Percentiles rank a stretch among this genome's conserved stretches.
phyloP scores from a whole-genome alignment of 2,329 filamentous ascomycete genomes.

The Huntiella bhutanensis region DNA sequence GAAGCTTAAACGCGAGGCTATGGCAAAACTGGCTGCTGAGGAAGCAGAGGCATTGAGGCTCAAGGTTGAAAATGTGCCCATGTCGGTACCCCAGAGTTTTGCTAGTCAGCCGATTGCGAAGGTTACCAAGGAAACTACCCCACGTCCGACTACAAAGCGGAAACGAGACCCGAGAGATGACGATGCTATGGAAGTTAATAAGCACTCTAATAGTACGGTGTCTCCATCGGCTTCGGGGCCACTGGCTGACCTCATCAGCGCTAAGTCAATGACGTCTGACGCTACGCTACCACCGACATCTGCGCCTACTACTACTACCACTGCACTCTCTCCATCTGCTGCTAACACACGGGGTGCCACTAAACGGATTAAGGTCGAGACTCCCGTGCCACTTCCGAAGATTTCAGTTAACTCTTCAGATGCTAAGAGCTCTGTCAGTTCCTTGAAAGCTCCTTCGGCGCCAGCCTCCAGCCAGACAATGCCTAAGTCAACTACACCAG shows the following conservation, averaged over 20 bases:
- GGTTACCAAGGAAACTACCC: neutral
- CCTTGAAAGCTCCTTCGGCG: neutral
- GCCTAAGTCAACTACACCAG: conserved; percentile 21
- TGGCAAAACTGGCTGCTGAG: conserved; percentile 41
- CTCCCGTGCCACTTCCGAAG: conserved; percentile 30
- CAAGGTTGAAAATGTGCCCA: conserved; percentile 31
- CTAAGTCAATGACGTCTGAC: too few relatives aligned
- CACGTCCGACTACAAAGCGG: conserved; percentile 3
- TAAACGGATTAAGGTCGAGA: conserved; percentile 39
- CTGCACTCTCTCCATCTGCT: too few relatives aligned
- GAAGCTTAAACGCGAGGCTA: conserved; percentile 48
- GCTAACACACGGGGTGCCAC: neutral
- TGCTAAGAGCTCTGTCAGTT: conserved; percentile 11
- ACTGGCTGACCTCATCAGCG: too few relatives aligned
- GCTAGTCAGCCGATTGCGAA: neutral
- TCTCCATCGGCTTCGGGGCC: too few relatives aligned
- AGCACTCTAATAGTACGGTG: too few relatives aligned
- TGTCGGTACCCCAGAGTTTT: conserved; percentile 15
- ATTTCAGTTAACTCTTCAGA: conserved; percentile 15
- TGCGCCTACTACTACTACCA: conserved; percentile 19
- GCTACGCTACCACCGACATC: neutral
- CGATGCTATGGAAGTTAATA: conserved; percentile 2
- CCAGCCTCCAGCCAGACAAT: neutral
- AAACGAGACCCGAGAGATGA: conserved; percentile 5
- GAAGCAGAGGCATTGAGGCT: conserved; percentile 40